A percentile compares a stretch with the other conserved stretches of the same genome.
These are phyloP conservation scores for Chiua virens DNA, from an alignment of 768 basidiomycete genomes.

Conservation along the genomic window DNA sequence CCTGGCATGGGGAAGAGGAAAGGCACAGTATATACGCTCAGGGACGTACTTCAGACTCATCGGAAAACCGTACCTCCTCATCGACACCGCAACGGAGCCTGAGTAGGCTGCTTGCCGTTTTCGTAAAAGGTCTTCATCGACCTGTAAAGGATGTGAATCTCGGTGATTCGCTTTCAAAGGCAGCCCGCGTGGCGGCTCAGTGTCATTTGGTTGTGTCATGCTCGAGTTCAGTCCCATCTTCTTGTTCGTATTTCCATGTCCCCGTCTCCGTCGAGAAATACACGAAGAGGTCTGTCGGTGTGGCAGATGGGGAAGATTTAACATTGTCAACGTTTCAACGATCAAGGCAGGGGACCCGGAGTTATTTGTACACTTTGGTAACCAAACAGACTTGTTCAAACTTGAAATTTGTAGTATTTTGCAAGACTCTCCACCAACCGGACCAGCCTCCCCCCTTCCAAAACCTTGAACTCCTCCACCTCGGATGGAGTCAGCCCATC, in stretches of 20 bases:
- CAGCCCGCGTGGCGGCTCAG: no score
- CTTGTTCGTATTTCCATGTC: no score
- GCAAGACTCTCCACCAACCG: slow-evolving; percentile 17
- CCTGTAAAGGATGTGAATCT: slow-evolving; percentile 52
- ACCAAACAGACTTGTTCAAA: no score
- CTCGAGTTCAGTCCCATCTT: no score
- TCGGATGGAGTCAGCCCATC: slow-evolving; percentile 13
- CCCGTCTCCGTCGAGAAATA: no score
- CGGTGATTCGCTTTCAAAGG: no score
- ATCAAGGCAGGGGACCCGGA: no score
- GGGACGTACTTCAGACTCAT: slow-evolving; percentile 19
- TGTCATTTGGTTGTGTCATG: no score
- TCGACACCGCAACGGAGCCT: slow-evolving; percentile 92
- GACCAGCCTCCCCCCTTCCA: slow-evolving; percentile 12
- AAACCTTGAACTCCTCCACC: neutral
- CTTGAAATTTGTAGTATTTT: slow-evolving; percentile 12
- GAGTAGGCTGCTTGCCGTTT: slow-evolving; percentile 96
- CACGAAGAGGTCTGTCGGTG: no score
- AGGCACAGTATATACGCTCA: slow-evolving; percentile 25
- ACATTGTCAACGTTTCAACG: no score
- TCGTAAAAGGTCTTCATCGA: slow-evolving; percentile 83
- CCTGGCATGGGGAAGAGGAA: slow-evolving; percentile 42
- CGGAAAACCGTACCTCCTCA: slow-evolving; percentile 67
- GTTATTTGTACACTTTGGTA: no score
- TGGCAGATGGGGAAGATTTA: no score